phyloP scores from a whole-genome alignment of 2,329 filamentous ascomycete genomes.

The Nemania bipapillata region DNA sequence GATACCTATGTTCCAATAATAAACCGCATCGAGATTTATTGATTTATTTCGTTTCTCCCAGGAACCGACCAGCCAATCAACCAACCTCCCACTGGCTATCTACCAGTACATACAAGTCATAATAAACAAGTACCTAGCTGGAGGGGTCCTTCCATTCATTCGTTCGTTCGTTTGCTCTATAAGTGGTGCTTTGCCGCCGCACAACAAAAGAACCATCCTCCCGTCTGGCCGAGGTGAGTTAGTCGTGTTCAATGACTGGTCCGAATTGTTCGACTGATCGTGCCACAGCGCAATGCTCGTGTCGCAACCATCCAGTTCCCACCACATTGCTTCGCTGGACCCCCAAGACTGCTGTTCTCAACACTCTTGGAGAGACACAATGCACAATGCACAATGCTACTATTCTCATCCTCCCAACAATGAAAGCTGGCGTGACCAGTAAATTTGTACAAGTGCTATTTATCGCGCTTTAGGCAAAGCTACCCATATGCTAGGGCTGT shows the following conservation, averaged over 20 bases:
- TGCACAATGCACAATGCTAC: too few species aligned
- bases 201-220: conserved; percentile 2
- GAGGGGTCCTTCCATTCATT: too few species aligned
- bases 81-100: too few species aligned
- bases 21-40: neutral
- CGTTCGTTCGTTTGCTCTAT: neutral
- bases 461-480: conserved; percentile 18
- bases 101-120: too few species aligned
- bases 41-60: neutral
- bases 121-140: neutral
- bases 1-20: neutral
- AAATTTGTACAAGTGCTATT: conserved; percentile 20
- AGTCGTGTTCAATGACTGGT: conserved; percentile 3
- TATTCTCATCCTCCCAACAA: neutral
- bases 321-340: conserved; percentile 12
- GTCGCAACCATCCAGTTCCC: conserved; percentile 19
- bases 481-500: conserved; percentile 20
- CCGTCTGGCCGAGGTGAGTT: neutral
- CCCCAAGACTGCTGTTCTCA: neutral
- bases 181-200: neutral
- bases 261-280: neutral
- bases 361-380: neutral
- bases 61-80: neutral
- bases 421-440: neutral
- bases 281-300: conserved; percentile 17